These are phyloP conservation scores for Tricholoma matsutake DNA, from an alignment of 768 basidiomycete species.

Conservation along the genomic window DNA sequence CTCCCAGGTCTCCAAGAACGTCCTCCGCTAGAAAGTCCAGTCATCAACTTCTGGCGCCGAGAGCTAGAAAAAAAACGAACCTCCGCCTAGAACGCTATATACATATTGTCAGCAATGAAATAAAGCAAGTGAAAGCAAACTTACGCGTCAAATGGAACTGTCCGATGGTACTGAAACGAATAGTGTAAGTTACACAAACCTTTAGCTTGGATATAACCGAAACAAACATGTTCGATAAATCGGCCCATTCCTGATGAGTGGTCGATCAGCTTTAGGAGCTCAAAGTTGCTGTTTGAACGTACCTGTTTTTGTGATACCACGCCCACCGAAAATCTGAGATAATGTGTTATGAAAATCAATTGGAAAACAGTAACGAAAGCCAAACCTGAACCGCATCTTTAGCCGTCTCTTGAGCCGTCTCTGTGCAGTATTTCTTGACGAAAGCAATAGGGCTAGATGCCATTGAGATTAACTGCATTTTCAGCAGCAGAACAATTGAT, in stretches of 20 bases:
- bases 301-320: constrained; percentile 78
- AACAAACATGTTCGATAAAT: constrained; percentile 6
- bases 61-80: not conserved
- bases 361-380: constrained; percentile 12
- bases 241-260: constrained; percentile 3
- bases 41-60: not conserved
- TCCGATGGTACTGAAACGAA: constrained; percentile 1
- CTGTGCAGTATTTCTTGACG: constrained; percentile 76
- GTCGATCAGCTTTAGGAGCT: not conserved
- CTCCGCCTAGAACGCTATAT: constrained; percentile 24
- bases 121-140: not conserved
- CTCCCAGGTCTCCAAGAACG: constrained; percentile 4
- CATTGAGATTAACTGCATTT: not conserved
- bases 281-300: constrained; percentile 31
- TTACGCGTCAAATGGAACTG: constrained; percentile 5
- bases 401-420: constrained; percentile 75
- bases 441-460: constrained; percentile 64
- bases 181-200: not conserved
- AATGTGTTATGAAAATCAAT: constrained; percentile 12
- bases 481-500: constrained; percentile 10
- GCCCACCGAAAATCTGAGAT: constrained; percentile 73
- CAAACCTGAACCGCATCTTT: constrained; percentile 59
- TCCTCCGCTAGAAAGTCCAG: constrained; percentile 2
- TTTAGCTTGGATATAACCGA: not conserved
- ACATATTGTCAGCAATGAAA: constrained; percentile 6